These are phyloP conservation scores for Debaryomyces prosopidis DNA, from an alignment of 805 yeast genomes.

Conservation along the genomic window DNA sequence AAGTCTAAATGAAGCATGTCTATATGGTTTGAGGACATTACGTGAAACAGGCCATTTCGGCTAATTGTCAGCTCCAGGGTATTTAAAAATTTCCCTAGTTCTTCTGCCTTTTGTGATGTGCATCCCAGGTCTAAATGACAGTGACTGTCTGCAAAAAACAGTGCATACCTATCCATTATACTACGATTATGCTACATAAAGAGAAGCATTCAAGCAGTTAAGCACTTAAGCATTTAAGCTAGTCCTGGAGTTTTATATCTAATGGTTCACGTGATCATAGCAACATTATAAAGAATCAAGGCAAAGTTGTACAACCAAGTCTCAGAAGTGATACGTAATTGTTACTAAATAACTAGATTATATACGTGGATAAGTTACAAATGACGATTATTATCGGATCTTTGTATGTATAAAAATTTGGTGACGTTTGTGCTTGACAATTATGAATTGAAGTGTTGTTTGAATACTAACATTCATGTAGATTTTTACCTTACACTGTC, in stretches of 20 bases:
- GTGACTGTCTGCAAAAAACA: constrained; percentile 27
- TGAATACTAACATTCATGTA: constrained; percentile 22
- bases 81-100: constrained; percentile 10
- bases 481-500: constrained; percentile 76
- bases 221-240: neutral
- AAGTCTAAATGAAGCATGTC: constrained; percentile 30
- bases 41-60: constrained; percentile 18
- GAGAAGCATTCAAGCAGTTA: neutral
- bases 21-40: constrained; percentile 41
- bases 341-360: too few species aligned
- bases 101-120: constrained; percentile 6
- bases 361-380: neutral
- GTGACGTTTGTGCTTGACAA: neutral
- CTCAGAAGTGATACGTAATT: too few species aligned
- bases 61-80: constrained; percentile 1
- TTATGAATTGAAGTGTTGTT: neutral
- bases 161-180: neutral
- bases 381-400: constrained; percentile 76
- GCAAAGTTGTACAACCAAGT: too few species aligned
- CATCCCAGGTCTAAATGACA: constrained; percentile 32
- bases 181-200: too few species aligned
- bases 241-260: neutral
- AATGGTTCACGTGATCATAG: neutral
- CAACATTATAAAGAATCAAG: constrained; percentile 1
- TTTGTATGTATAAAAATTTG: constrained; percentile 44